Evolutionary conservation across 768 basidiomycete genomes (phyloP), one percentile per base, ranked within the genome.

Genomic region (Tulasnella sp.): DNA sequence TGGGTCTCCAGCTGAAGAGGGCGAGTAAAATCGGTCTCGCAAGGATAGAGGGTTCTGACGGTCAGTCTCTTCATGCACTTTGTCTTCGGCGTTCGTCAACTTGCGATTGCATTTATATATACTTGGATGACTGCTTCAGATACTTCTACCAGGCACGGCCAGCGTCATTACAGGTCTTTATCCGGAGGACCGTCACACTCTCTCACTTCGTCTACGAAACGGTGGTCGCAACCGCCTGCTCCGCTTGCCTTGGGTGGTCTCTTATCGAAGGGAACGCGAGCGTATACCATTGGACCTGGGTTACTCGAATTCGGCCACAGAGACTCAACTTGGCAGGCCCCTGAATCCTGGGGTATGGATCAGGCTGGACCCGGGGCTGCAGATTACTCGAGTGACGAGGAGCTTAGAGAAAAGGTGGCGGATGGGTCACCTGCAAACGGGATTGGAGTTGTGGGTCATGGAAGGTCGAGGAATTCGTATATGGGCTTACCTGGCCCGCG

Each of bases 321-420:
- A 61, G 71, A 61, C 64, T 71, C 9, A 34, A 66, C 68, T 34
- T 89, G 86, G 86, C 77, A 69, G 2, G 71, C 86, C 4, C 86
- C 86, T 1, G 78, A 87, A 64, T 86, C 84, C 55, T 88, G 86
- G 86, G 82, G 74, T 1, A 82, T 85, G 12, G 76, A 77, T 45
- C 74, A 73, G 35, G 41, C 35, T 12, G 55, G 43, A 45, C 55
- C 55, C 9, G 42, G 48, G 6, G 29, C 55, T 7, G 55, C 19
- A 17, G 23, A 31, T 9, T 57, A 29, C 34, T 45, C 40, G 11
- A 57, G 55, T 42, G 55, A 48, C n/a, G 55, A 57, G 25, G 55
- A 57, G 4, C 3, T 45, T 11, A 43, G 35, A n/a, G 55, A 48
- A 17, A 48, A 5, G 21, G 7, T 21, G n/a, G 3, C 27, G 21